Evolutionary conservation across 108 stramenopile genomes (phyloP).

Genomic region (Conticribra guillardii): DNA sequence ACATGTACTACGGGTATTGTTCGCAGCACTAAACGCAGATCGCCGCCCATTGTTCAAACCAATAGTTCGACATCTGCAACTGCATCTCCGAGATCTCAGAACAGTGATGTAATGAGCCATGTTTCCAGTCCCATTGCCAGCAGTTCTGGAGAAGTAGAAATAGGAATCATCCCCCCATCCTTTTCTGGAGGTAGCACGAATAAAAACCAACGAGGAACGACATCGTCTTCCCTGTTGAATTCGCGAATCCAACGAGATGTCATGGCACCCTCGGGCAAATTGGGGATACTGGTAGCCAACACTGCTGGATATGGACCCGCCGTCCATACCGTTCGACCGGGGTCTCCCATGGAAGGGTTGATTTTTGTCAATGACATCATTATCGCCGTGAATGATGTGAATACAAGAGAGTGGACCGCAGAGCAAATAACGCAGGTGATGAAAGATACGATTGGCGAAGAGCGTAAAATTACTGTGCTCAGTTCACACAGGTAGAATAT

Average conservation of each 20-base stretch:
- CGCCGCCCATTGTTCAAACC: neutral
- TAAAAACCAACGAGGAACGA: neutral
- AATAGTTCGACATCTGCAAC: neutral
- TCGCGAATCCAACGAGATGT: conserved; percentile 33
- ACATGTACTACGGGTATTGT: too few species aligned
- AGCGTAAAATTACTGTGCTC: conserved; percentile 80
- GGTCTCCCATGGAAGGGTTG: conserved; percentile 74
- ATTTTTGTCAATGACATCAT: conserved; percentile 81
- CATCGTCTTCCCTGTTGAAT: neutral
- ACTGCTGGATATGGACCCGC: conserved; percentile 40
- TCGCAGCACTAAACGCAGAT: too few species aligned
- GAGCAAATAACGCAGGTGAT: conserved; percentile 79
- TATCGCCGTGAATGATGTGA: conserved; percentile 74
- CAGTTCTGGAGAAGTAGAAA: conserved; percentile 10
- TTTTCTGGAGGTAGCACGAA: neutral
- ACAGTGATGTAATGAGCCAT: neutral
- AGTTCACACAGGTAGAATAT: conserved; percentile 26
- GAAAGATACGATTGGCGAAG: conserved; percentile 53
- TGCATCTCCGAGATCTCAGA: neutral
- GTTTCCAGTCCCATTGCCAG: conserved; percentile 1
- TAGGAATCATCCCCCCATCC: conserved; percentile 9
- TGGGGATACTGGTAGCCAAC: conserved; percentile 79
- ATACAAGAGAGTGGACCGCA: conserved; percentile 75
- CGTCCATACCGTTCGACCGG: conserved; percentile 52
- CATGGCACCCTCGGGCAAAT: conserved; percentile 69